Percentiles rank a stretch among this genome's conserved stretches.
These are phyloP conservation scores for Cordyceps pruinosa DNA, from an alignment of 2,329 filamentous ascomycete species.

Conservation along the genomic window DNA sequence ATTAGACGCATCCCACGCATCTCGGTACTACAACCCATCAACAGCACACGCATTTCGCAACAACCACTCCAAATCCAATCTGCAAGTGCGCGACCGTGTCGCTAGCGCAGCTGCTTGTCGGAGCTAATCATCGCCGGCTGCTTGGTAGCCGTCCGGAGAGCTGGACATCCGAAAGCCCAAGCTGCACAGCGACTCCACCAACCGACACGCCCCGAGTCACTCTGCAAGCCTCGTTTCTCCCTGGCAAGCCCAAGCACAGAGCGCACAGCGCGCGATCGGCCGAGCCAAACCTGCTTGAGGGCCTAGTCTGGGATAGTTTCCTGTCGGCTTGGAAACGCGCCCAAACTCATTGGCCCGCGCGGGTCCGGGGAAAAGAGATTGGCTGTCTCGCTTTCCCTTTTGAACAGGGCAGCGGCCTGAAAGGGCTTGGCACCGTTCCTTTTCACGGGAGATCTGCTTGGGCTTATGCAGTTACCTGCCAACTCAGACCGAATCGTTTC, in stretches of 20 bases:
- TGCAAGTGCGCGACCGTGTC: neutral
- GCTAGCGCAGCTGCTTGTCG: neutral
- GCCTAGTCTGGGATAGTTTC: neutral
- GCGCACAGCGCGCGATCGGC: neutral
- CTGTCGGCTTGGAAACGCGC: neutral
- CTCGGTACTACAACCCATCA: too few relatives aligned
- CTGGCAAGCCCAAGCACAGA: neutral
- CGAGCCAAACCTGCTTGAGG: neutral
- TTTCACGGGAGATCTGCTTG: neutral
- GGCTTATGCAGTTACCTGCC: neutral
- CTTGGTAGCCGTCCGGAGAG: slow-evolving; percentile 8
- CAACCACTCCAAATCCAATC: too few relatives aligned
- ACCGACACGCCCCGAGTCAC: neutral
- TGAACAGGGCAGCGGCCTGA: neutral
- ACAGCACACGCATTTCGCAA: too few relatives aligned
- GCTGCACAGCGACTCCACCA: neutral
- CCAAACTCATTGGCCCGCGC: neutral
- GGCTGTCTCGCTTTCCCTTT: neutral
- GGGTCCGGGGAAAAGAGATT: slow-evolving; percentile 7
- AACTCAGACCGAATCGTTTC: neutral
- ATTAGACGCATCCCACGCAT: too few relatives aligned
- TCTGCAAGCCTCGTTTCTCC: neutral
- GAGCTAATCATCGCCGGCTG: neutral
- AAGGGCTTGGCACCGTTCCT: too few relatives aligned
- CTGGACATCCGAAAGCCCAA: neutral